These are phyloP conservation scores for Alternaria gaisen DNA, from an alignment of 2,329 filamentous ascomycete genomes.

Conservation along the genomic window DNA sequence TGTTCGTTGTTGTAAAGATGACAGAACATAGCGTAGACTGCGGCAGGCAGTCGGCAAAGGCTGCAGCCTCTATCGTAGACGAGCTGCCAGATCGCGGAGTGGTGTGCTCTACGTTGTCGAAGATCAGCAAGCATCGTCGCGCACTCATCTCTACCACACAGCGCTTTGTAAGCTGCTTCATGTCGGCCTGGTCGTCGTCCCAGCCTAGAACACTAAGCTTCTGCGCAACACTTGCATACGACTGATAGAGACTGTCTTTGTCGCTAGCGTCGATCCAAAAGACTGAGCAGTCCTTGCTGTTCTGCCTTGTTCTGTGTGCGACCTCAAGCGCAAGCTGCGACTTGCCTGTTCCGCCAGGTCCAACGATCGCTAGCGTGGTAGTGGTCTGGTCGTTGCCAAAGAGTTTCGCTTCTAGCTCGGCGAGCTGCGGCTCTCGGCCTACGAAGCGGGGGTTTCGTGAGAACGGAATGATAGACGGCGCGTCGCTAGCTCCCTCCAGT, in stretches of 20 bases:
- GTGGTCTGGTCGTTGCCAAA: conserved; percentile 24
- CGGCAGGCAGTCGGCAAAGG: conserved; percentile 21
- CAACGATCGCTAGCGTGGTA: conserved; percentile 23
- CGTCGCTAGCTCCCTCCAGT: conserved; percentile 17
- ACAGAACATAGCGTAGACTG: conserved; percentile 24
- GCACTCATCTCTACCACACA: conserved; percentile 11
- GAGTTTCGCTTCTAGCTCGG: conserved; percentile 36
- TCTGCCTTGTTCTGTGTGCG: conserved; percentile 51
- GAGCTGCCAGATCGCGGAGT: conserved; percentile 14
- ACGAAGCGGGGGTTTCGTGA: conserved; percentile 37
- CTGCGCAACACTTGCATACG: conserved; percentile 33
- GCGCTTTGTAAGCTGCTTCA: conserved; percentile 27
- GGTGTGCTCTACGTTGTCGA: conserved; percentile 40
- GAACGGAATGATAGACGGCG: conserved; percentile 39
- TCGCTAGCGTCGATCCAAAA: conserved; percentile 58
- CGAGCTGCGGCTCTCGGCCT: conserved; percentile 35
- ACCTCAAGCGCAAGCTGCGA: conserved; percentile 47
- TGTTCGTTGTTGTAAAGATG: conserved; percentile 30
- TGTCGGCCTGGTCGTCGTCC: conserved; percentile 24
- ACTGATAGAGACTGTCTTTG: conserved; percentile 52
- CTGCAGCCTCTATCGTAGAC: conserved; percentile 21
- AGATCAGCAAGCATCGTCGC: conserved; percentile 22
- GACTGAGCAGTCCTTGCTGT: conserved; percentile 50
- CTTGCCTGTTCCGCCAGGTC: conserved; percentile 32
- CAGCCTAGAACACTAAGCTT: conserved; percentile 36